Conservation (phyloP, 345 rosid genomes). For the Citrus unshiu region DNA sequence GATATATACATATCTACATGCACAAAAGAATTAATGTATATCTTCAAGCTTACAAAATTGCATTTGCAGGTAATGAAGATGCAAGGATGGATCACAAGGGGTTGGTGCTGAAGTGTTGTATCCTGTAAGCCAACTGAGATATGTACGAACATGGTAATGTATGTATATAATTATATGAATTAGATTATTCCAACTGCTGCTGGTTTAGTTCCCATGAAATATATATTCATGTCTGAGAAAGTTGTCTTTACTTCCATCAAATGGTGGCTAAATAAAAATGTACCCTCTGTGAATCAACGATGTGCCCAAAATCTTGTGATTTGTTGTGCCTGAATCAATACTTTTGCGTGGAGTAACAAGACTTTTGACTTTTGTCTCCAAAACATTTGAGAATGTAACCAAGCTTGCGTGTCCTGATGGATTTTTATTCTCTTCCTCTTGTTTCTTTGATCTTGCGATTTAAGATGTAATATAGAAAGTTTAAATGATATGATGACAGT, state of each 20-base stretch:
- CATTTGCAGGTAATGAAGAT: constrained; percentile 78
- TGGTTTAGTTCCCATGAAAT: constrained; percentile 19
- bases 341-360: not conserved
- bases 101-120: constrained; percentile 65
- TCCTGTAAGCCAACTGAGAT: constrained; percentile 41
- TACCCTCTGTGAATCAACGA: constrained; percentile 8
- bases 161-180: constrained; percentile 21
- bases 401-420: not conserved
- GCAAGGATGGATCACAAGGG: constrained; percentile 83
- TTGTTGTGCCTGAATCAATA: not conserved
- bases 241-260: constrained; percentile 17
- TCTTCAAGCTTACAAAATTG: not conserved
- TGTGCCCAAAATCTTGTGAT: not conserved
- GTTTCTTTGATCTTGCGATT: not conserved
- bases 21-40: not conserved
- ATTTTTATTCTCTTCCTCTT: not conserved
- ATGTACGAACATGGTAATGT: constrained; percentile 27
- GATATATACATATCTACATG: no score
- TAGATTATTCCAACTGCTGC: constrained; percentile 19
- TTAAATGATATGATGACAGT: no score
- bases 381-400: constrained; percentile 2
- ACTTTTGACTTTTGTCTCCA: not conserved
- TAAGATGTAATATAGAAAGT: not conserved
- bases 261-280: constrained; percentile 37
- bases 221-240: constrained; percentile 18